phyloP scores from a whole-genome alignment of 1,284 basidiomycete species.

The Kwoniella shivajii region DNA sequence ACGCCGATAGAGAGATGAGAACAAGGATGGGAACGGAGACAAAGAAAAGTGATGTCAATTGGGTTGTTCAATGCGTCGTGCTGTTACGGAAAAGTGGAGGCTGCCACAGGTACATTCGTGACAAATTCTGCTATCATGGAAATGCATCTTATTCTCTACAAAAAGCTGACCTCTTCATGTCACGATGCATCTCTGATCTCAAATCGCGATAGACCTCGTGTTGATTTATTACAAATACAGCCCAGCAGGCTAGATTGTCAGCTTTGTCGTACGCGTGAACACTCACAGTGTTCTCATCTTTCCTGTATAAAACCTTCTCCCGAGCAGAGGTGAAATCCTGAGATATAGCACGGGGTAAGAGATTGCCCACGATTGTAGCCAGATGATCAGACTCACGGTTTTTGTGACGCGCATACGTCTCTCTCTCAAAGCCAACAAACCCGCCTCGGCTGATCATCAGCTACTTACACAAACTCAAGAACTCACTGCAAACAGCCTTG shows the following conservation, averaged over 20 bases:
- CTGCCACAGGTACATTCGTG: background rate
- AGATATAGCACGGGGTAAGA: background rate
- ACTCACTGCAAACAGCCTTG: conserved; percentile 83
- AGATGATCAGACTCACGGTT: conserved; percentile 56
- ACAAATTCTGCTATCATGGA: background rate
- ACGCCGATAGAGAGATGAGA: background rate
- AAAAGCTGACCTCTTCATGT: background rate
- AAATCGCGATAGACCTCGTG: background rate
- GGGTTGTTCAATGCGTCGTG: background rate
- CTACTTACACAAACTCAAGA: conserved; percentile 5
- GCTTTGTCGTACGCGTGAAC: background rate
- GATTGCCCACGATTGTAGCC: background rate
- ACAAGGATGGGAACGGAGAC: background rate
- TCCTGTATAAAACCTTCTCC: conserved; percentile 89
- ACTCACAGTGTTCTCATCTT: conserved; percentile 80
- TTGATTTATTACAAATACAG: conserved; percentile 20
- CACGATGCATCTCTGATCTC: background rate
- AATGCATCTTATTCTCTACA: background rate
- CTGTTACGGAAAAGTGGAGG: background rate
- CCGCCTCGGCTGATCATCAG: conserved; percentile 71
- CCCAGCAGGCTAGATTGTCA: conserved; percentile 25
- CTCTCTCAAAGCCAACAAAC: conserved; percentile 89
- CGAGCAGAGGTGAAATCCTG: conserved; percentile 79
- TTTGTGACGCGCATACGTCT: conserved; percentile 96
- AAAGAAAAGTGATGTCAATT: background rate